Base-by-base conservation (phyloP, 176 grass and related monocot species). In the Avena insularis region DNA sequence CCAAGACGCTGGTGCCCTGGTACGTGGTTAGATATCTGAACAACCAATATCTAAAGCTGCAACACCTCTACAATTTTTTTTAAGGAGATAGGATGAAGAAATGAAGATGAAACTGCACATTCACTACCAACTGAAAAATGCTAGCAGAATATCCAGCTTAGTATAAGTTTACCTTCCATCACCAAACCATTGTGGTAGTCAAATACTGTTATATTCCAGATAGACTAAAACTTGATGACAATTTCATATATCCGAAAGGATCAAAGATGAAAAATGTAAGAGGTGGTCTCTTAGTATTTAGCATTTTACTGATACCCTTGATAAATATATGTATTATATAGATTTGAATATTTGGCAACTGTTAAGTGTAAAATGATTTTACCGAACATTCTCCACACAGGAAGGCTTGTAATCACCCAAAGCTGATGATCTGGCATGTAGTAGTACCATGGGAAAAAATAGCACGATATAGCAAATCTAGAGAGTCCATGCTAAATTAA, bases 101-200 rank as follows among this genome's bases (percentile, higher is more conserved):
- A 31, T 6, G 27, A 31, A 13, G 20, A 53, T 20, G 43, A 59
- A 79, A 55, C 29, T 79, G 46, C 40, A 80, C 50, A 47, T 78
- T 78, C 62, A 61, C 29, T 12, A 2, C 73, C 19, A 74, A 5
- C 73, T 88, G 50, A 81, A 59, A 75, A 19, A 53, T 23, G 16
- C 9, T 55, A 53, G 17, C 51, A 25, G 76, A 82, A 33, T n/a
- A 63, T 79, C 77, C 27, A 72, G 35, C 20, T 79, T 51, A 75
- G 49, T 69, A 70, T 27, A 23, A 47, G 6, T 74, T 38, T 35
- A 6, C 45, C 17, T 66, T 27, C 8, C 66, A 83, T 48, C 46
- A 9, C 46, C 5, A 13, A 73, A 82, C 40, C 25, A 55, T 13
- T 8, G 33, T 29, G 76, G 5, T 63, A 82, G 12, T 8, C 29